Percentiles rank a stretch among this genome's conserved stretches.
phyloP scores from a whole-genome alignment of 352 stramenopile genomes.

The Pythium rhizo-oryzae region DNA sequence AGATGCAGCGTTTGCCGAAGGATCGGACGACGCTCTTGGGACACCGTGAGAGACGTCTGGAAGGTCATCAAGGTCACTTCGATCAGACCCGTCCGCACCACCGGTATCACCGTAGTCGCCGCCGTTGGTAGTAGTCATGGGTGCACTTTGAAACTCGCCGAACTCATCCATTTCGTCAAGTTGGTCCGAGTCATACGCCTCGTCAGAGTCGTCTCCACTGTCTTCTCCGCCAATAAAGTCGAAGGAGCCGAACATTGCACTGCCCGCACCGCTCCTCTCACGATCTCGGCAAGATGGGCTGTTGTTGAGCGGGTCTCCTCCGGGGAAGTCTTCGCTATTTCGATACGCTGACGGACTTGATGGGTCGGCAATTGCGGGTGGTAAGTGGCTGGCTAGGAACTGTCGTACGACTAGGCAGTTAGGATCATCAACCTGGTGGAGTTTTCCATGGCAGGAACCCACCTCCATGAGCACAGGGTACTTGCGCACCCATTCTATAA shows the following conservation, averaged over 20 bases:
- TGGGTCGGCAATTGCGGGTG: slow-evolving; percentile 32
- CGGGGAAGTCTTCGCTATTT: slow-evolving; percentile 43
- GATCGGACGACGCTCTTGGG: slow-evolving; percentile 8
- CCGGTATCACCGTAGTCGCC: neutral
- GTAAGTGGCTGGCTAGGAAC: slow-evolving; percentile 54
- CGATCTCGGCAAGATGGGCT: slow-evolving; percentile 64
- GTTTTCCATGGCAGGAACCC: neutral
- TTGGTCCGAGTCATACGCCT: slow-evolving; percentile 73
- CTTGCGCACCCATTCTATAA: slow-evolving; percentile 75
- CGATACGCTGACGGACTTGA: slow-evolving; percentile 45
- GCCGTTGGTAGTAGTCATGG: slow-evolving; percentile 6
- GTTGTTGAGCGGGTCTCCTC: slow-evolving; percentile 63
- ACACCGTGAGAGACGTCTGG: neutral
- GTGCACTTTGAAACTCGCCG: slow-evolving; percentile 49
- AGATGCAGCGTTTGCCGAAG: neutral
- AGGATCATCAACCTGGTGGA: too few species aligned
- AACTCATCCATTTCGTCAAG: slow-evolving; percentile 76
- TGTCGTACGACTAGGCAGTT: slow-evolving; percentile 11
- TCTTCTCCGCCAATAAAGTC: slow-evolving; percentile 85
- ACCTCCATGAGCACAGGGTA: slow-evolving; percentile 73
- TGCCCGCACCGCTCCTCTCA: slow-evolving; percentile 26
- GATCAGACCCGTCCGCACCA: slow-evolving; percentile 10
- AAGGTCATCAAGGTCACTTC: slow-evolving; percentile 20
- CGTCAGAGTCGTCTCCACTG: slow-evolving; percentile 79
- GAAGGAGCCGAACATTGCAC: slow-evolving; percentile 59